Evolutionary conservation across 2,329 filamentous ascomycete genomes (phyloP).

Genomic region (Emergomyces africanus): DNA sequence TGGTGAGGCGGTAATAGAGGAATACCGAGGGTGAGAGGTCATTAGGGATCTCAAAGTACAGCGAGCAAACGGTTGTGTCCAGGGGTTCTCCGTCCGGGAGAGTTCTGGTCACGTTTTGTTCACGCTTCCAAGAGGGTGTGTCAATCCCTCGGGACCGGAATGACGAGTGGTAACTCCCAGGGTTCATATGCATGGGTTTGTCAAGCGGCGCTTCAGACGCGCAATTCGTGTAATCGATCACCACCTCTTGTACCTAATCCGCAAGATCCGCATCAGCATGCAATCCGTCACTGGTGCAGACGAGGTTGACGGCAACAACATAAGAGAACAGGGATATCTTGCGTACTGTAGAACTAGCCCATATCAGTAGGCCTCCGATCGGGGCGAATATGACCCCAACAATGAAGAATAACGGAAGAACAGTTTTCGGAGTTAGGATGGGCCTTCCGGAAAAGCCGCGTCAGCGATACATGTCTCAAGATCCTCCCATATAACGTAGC

Average conservation of each 20-base stretch:
- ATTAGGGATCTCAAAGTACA: conserved; percentile 70
- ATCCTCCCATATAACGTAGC: background rate
- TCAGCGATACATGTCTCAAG: conserved; percentile 1
- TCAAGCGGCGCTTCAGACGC: conserved; percentile 39
- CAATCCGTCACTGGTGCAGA: background rate
- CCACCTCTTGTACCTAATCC: conserved; percentile 70
- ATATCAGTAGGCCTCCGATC: conserved; percentile 76
- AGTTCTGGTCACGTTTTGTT: conserved; percentile 11
- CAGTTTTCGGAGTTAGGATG: conserved; percentile 89
- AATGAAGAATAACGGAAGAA: conserved; percentile 78
- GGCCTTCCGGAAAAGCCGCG: conserved; percentile 44
- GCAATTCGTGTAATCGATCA: conserved; percentile 83
- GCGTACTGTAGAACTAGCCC: conserved; percentile 65
- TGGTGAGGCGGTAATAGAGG: conserved; percentile 89
- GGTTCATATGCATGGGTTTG: conserved; percentile 30
- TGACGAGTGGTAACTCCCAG: conserved; percentile 50
- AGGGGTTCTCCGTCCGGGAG: conserved; percentile 15
- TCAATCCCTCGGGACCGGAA: conserved; percentile 50
- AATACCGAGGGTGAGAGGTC: conserved; percentile 69
- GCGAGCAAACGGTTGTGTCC: conserved; percentile 47
- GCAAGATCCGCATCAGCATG: conserved; percentile 4
- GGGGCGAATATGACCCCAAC: conserved; percentile 88
- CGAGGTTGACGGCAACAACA: background rate
- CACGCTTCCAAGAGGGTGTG: conserved; percentile 20
- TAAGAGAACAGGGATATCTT: background rate